Percentiles rank a stretch among this genome's conserved stretches.
Conservation (phyloP, 1,284 basidiomycete genomes). For the Apiotrichum montevideense region DNA sequence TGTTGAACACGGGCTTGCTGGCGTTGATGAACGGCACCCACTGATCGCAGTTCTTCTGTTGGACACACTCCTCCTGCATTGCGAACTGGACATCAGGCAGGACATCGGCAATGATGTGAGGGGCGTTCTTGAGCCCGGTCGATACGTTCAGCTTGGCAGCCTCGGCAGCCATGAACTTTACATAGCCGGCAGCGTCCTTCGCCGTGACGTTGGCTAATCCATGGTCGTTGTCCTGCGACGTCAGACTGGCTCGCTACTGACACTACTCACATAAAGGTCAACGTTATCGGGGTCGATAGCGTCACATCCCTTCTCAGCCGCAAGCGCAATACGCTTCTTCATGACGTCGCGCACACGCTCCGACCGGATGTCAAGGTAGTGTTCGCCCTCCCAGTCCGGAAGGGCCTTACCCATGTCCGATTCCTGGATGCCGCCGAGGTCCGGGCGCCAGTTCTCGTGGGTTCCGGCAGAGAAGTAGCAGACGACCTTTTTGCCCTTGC, state of each 20-base stretch:
- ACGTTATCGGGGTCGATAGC: slow-evolving; percentile 44
- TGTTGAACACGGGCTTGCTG: slow-evolving; percentile 28
- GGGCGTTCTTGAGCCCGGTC: slow-evolving; percentile 39
- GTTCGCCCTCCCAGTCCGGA: slow-evolving; percentile 6
- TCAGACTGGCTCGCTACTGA: not conserved
- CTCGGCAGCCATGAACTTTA: slow-evolving; percentile 27
- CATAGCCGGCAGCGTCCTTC: slow-evolving; percentile 30
- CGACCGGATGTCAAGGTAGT: not conserved
- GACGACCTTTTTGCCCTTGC: slow-evolving; percentile 35
- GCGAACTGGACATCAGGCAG: not conserved
- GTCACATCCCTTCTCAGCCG: slow-evolving; percentile 38
- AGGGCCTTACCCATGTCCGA: slow-evolving; percentile 1
- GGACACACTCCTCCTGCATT: slow-evolving; percentile 9
- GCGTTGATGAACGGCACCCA: slow-evolving; percentile 24
- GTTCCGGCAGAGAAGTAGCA: slow-evolving; percentile 44
- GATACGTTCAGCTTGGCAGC: slow-evolving; percentile 17
- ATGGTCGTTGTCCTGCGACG: slow-evolving; percentile 1
- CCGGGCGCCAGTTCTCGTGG: slow-evolving; percentile 22
- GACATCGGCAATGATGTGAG: slow-evolving; percentile 1
- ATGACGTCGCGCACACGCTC: slow-evolving; percentile 1
- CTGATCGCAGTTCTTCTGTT: slow-evolving; percentile 24
- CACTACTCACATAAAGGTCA: slow-evolving; percentile 22
- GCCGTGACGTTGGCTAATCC: slow-evolving; percentile 6
- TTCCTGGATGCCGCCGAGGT: not conserved
- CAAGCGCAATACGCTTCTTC: slow-evolving; percentile 24